These are phyloP conservation scores for Mycena epipterygia DNA, from an alignment of 768 basidiomycete species.

Conservation along the genomic window DNA sequence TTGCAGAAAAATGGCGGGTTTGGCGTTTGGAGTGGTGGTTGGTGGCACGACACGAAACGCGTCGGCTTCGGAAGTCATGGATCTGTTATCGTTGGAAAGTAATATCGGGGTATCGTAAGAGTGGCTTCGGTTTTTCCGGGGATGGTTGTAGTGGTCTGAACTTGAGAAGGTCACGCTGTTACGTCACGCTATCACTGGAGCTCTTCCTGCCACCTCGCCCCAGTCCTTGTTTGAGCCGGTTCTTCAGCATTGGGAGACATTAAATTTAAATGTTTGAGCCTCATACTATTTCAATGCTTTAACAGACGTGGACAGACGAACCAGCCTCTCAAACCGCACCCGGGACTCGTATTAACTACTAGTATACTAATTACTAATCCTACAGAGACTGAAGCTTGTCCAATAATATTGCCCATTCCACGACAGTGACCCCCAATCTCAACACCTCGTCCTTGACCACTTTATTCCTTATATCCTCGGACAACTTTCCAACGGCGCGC, in stretches of 20 bases:
- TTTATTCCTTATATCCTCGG: slow-evolving; percentile 75
- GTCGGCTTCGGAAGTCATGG: slow-evolving; percentile 1
- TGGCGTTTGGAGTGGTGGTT: not conserved
- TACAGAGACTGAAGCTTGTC: slow-evolving; percentile 49
- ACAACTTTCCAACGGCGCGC: slow-evolving; percentile 70
- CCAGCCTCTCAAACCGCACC: no score
- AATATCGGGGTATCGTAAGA: no score
- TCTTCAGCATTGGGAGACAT: no score
- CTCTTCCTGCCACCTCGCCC: not conserved
- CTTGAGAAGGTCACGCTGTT: not conserved
- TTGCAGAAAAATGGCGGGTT: slow-evolving; percentile 66
- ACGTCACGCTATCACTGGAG: not conserved
- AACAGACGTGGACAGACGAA: no score
- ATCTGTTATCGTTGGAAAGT: no score
- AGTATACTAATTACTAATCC: not conserved
- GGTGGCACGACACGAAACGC: not conserved
- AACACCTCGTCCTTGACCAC: slow-evolving; percentile 81
- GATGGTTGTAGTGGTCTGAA: not conserved
- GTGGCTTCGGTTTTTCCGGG: not conserved
- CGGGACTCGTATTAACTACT: no score
- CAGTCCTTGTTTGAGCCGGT: not conserved
- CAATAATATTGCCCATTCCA: slow-evolving; percentile 86
- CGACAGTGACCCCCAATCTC: slow-evolving; percentile 74
- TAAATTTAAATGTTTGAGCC: no score
- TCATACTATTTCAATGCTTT: no score